Evolutionary conservation across 2,329 filamentous ascomycete species (phyloP).

Genomic region (Leptosphaerulina australis): DNA sequence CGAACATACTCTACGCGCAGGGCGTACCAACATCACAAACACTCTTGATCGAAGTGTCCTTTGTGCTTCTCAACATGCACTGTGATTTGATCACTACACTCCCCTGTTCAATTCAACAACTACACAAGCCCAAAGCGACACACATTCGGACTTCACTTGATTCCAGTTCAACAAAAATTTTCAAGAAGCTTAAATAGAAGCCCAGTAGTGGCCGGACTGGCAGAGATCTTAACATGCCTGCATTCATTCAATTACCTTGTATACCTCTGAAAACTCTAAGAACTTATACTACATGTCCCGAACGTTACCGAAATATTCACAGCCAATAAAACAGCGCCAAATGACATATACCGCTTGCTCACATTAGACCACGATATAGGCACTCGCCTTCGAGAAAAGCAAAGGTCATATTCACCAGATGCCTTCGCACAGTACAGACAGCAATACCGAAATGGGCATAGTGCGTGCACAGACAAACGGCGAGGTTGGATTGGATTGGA

Average conservation of each 20-base stretch:
- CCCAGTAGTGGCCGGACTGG: neutral
- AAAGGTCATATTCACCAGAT: too few species aligned
- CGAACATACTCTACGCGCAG: conserved; percentile 9
- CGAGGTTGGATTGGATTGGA: too few species aligned
- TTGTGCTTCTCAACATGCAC: conserved; percentile 29
- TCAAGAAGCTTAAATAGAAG: neutral
- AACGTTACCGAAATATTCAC: too few species aligned
- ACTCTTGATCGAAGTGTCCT: conserved; percentile 3
- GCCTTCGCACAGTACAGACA: too few species aligned
- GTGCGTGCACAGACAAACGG: too few species aligned
- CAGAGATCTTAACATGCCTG: conserved; percentile 11
- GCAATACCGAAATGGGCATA: too few species aligned
- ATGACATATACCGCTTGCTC: too few species aligned
- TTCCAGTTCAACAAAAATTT: conserved; percentile 1
- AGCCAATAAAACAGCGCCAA: too few species aligned
- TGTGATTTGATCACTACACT: conserved; percentile 6
- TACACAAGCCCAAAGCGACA: conserved; percentile 11
- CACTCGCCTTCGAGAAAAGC: too few species aligned
- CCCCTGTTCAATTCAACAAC: neutral
- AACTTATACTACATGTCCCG: too few species aligned
- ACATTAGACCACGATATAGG: too few species aligned
- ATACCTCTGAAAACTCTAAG: neutral
- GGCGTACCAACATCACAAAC: conserved; percentile 9
- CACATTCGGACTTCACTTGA: neutral
- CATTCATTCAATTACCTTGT: neutral